Conservation (phyloP, 176 grass and related monocot species). For the Zoysia japonica region DNA sequence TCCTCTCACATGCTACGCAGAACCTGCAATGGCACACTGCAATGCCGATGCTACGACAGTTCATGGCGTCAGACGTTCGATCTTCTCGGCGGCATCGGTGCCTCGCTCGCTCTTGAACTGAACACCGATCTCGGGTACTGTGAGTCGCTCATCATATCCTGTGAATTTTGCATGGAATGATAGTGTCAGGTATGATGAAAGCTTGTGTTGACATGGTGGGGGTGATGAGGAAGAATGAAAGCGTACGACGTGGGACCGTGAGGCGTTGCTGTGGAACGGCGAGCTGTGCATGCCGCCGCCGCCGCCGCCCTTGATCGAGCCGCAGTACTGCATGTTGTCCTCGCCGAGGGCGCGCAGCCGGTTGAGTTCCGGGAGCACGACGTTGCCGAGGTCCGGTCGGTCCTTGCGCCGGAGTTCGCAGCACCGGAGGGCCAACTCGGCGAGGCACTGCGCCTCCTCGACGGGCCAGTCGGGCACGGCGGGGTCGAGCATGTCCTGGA, state of each 20-base stretch:
- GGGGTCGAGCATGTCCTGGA: slow-evolving; percentile 54
- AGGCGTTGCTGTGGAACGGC: slow-evolving; percentile 28
- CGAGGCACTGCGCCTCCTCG: slow-evolving; percentile 66
- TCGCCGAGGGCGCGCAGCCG: slow-evolving; percentile 40
- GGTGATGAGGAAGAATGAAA: not conserved
- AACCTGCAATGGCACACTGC: not conserved
- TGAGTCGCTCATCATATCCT: slow-evolving; percentile 41
- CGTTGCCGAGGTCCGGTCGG: slow-evolving; percentile 48
- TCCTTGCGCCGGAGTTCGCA: slow-evolving; percentile 59
- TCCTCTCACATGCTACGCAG: slow-evolving; percentile 4
- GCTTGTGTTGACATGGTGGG: not conserved
- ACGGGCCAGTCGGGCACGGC: slow-evolving; percentile 63
- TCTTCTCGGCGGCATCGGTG: slow-evolving; percentile 37
- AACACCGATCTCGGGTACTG: slow-evolving; percentile 52
- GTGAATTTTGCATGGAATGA: not conserved
- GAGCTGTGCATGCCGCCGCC: slow-evolving; percentile 50
- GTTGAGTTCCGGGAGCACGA: slow-evolving; percentile 66
- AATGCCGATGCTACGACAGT: not conserved
- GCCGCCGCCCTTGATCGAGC: slow-evolving; percentile 21
- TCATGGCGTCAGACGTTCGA: slow-evolving; percentile 16
- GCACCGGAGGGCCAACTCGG: slow-evolving; percentile 54
- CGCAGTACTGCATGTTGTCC: slow-evolving; percentile 58
- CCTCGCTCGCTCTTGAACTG: slow-evolving; percentile 46
- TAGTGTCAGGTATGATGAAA: not conserved
- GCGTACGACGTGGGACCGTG: slow-evolving; percentile 37